Base-by-base conservation (phyloP, 2,329 filamentous ascomycete genomes). In the Xylaria sp. region DNA sequence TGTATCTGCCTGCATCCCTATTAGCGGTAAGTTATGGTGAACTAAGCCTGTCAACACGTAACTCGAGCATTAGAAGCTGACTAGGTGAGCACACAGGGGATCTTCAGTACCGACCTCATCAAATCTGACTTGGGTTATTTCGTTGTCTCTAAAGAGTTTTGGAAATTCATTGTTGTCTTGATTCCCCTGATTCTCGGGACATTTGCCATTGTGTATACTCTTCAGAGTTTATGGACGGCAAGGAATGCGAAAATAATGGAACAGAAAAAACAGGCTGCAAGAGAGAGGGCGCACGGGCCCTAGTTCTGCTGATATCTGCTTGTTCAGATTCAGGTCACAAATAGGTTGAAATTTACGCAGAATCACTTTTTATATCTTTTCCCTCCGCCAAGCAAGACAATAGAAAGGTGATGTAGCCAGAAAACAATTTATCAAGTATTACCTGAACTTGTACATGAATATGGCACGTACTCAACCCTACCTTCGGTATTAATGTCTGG, bases 21-120 rank as follows among this genome's bases (percentile, higher is more conserved):
- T 31, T 55, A 55, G 31, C 51, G 51, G 51, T 55, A 55, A 20
- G 28, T 48, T 20, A 20, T 23, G 46, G n/a, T 12, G n/a, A 48
- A 23, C 12, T 2, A 48, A 10, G 7, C n/a, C 46, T 23, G n/a
- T 10, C n/a, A 4, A 48, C 46, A 20, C 23, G n/a, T 20, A 9
- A 48, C 1, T 48, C 46, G 3, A 46, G 43, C 15, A 18, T 46
- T n/a, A 7, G 12, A 12, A 48, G 46, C 46, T 48, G 46, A 48
- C 46, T 9, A 9, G n/a, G 7, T 9, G 46, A 12, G 46, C 12
- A 20, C 10, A 23, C 46, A 48, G 46, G 46, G 46, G 18, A 48
- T 48, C 20, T 48, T 48, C 46, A 48, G 46, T 20, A 48, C 46
- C 7, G 46, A 23, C 23, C 46, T 48, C 7, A 48, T 48, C 46